A percentile compares a stretch with the other conserved stretches of the same genome.
Evolutionary conservation across 768 basidiomycete species (phyloP).

Genomic region (Hygrocybe coccinea): DNA sequence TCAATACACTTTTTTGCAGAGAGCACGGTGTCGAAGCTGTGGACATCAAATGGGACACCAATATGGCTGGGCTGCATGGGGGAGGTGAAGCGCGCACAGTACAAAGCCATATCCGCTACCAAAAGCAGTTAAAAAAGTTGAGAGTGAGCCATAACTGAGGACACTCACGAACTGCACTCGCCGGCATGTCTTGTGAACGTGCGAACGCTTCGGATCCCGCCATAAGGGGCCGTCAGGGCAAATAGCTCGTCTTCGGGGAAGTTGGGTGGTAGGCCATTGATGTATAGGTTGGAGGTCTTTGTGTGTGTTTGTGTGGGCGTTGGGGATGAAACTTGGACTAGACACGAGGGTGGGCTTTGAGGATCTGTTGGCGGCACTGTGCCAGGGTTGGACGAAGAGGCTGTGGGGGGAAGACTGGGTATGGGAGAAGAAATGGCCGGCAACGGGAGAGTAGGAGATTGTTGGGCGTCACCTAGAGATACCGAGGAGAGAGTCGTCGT

Average conservation of each 20-base stretch:
- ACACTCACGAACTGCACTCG: slow-evolving; percentile 44
- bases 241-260: slow-evolving; percentile 77
- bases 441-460: neutral
- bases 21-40: slow-evolving; percentile 62
- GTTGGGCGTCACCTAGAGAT: neutral
- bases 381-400: neutral
- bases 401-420: neutral
- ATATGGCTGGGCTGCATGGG: neutral
- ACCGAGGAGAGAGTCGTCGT: neutral
- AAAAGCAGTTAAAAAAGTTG: slow-evolving; percentile 1
- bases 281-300: slow-evolving; percentile 80
- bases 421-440: neutral
- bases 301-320: neutral
- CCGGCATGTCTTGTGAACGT: slow-evolving; percentile 82
- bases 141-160: neutral
- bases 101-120: slow-evolving; percentile 77
- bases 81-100: slow-evolving; percentile 44
- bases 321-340: neutral
- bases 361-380: neutral
- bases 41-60: neutral
- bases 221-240: slow-evolving; percentile 66
- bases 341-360: neutral
- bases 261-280: slow-evolving; percentile 81
- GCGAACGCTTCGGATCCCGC: slow-evolving; percentile 68
- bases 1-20: slow-evolving; percentile 73